phyloP scores from a whole-genome alignment of 2,329 filamentous ascomycete genomes.

The Penicillium brevicompactum region DNA sequence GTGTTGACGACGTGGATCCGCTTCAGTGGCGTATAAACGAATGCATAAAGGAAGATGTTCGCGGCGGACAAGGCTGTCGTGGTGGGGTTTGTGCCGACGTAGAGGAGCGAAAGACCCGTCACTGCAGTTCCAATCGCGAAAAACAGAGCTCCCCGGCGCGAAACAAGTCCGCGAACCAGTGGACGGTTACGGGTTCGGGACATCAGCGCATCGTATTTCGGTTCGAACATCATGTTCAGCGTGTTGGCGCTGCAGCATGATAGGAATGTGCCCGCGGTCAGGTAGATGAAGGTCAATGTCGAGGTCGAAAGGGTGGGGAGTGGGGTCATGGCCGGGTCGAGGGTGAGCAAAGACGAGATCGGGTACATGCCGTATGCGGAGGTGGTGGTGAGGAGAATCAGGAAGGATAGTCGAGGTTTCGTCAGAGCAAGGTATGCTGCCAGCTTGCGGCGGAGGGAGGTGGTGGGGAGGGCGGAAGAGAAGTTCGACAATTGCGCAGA shows the following conservation, averaged over 20 bases:
- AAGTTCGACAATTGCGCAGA: slow-evolving; percentile 62
- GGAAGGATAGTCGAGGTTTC: slow-evolving; percentile 90
- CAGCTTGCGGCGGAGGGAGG: slow-evolving; percentile 65
- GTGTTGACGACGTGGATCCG: slow-evolving; percentile 85
- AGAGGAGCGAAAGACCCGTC: slow-evolving; percentile 71
- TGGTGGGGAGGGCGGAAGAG: slow-evolving; percentile 58
- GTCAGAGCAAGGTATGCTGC: slow-evolving; percentile 86
- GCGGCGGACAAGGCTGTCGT: slow-evolving; percentile 80
- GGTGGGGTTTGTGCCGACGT: slow-evolving; percentile 91
- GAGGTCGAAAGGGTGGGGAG: slow-evolving; percentile 67
- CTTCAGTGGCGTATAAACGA: slow-evolving; percentile 90
- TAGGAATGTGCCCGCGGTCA: slow-evolving; percentile 84
- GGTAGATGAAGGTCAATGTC: slow-evolving; percentile 86
- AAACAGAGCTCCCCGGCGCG: slow-evolving; percentile 67
- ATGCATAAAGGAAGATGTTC: slow-evolving; percentile 89
- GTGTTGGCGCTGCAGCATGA: slow-evolving; percentile 91
- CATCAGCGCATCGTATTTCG: slow-evolving; percentile 88
- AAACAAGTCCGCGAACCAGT: slow-evolving; percentile 78
- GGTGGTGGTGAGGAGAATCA: slow-evolving; percentile 89
- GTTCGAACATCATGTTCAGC: slow-evolving; percentile 97
- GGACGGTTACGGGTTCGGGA: slow-evolving; percentile 88
- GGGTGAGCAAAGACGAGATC: slow-evolving; percentile 80
- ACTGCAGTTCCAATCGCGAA: slow-evolving; percentile 78
- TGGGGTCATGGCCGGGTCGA: slow-evolving; percentile 68
- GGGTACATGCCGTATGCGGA: slow-evolving; percentile 92